Conservation (phyloP, 495 filamentous ascomycete species). For the Neurospora sublineolata region DNA sequence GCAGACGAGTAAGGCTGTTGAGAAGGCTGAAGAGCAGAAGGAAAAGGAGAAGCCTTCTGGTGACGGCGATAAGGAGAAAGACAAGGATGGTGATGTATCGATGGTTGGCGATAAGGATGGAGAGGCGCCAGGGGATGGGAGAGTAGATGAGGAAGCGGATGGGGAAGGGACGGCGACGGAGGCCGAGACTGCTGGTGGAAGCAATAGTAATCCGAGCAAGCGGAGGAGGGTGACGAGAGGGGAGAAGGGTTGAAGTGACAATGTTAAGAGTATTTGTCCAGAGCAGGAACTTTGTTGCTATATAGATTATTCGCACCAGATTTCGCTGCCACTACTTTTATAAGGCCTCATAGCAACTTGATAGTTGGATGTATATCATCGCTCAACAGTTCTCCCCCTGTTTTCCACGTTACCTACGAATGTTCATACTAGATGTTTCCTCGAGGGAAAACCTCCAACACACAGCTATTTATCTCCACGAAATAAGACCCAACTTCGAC, state of each 20-base stretch:
- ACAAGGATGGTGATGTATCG: constrained; percentile 1
- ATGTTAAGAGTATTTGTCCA: neutral
- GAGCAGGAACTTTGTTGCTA: neutral
- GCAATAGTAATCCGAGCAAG: constrained; percentile 1
- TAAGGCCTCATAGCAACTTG: neutral
- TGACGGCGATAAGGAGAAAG: neutral
- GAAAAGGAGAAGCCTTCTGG: neutral
- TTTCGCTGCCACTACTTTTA: neutral
- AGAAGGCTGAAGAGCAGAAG: neutral
- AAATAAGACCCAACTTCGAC: too few relatives aligned
- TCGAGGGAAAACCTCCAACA: too few relatives aligned
- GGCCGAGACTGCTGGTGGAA: constrained; percentile 4
- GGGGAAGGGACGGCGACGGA: constrained; percentile 10
- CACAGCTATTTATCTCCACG: too few relatives aligned
- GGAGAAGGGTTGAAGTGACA: neutral
- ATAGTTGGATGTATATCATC: too few relatives aligned
- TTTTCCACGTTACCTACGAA: too few relatives aligned
- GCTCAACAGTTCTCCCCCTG: too few relatives aligned
- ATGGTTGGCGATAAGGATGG: constrained; percentile 1
- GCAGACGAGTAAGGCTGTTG: neutral
- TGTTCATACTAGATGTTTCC: too few relatives aligned
- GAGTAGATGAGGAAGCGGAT: neutral
- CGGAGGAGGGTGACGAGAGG: constrained; percentile 6
- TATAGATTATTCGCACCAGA: neutral
- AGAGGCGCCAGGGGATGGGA: constrained; percentile 5